Evolutionary conservation across 495 filamentous ascomycete species (phyloP).

Genomic region (Xylaria palmicola): DNA sequence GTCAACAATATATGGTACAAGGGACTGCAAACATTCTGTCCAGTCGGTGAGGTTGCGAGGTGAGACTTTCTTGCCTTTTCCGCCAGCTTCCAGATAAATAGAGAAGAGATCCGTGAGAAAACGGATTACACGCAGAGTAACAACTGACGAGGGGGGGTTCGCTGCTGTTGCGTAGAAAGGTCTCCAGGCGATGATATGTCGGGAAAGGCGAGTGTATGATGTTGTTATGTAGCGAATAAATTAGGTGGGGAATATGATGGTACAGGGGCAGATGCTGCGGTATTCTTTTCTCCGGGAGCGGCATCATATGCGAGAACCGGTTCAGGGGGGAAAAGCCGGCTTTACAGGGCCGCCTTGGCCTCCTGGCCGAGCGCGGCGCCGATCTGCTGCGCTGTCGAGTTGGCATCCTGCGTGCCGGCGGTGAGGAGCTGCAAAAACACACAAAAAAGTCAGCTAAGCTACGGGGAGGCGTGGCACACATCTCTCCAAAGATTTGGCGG

Average conservation of each 20-base stretch:
- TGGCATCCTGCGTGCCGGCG: slow-evolving; percentile 22
- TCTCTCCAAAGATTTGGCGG: too few species aligned
- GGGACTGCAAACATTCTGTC: slow-evolving; percentile 1
- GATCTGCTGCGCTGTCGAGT: slow-evolving; percentile 35
- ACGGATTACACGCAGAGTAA: neutral
- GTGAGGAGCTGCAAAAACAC: slow-evolving; percentile 35
- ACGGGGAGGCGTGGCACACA: too few species aligned
- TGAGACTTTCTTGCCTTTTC: slow-evolving; percentile 15
- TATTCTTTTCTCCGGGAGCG: neutral
- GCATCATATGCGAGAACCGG: neutral
- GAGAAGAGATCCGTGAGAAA: neutral
- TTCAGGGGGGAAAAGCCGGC: neutral
- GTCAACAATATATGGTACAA: slow-evolving; percentile 17
- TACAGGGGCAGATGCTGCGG: neutral
- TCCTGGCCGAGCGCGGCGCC: slow-evolving; percentile 34
- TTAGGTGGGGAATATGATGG: slow-evolving; percentile 1
- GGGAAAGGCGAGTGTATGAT: neutral
- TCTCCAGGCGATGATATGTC: neutral
- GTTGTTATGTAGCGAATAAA: neutral
- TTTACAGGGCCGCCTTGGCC: slow-evolving; percentile 34
- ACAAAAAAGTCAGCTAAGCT: neutral
- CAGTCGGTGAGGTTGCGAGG: slow-evolving; percentile 8
- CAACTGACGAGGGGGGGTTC: neutral
- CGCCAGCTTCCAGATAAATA: neutral
- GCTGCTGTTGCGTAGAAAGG: neutral